Base-by-base conservation (phyloP, 139 green algal species). In the Deuterostichococcus epilithicus region DNA sequence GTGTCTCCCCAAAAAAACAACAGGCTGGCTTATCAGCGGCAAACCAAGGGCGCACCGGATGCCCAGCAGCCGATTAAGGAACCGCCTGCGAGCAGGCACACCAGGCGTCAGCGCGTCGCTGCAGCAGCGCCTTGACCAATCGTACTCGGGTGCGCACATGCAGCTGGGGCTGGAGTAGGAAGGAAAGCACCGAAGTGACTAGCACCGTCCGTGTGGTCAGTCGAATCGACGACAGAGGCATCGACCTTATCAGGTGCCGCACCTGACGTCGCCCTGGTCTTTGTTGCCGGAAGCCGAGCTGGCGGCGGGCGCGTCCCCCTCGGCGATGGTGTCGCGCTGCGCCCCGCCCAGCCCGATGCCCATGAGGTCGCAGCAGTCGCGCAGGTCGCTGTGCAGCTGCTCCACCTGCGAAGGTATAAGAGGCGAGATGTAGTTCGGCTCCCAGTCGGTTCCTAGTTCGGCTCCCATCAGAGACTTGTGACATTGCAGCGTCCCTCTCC, bases 31-130 rank as follows among this genome's bases (percentile, higher is more conserved):
- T n/a, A n/a, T n/a, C n/a, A n/a, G n/a, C n/a, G n/a, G n/a, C n/a
- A n/a, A n/a, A n/a, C n/a, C n/a, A n/a, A n/a, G n/a, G n/a, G n/a
- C n/a, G n/a, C 97, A 72, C 5, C 85, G 88, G 76, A 96, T 79
- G 3, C 83, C 87, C 82, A 97, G 88, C 74, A 97, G 82, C 32
- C 93, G 83, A 82, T 97, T 97, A 1, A 97, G 82, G 88, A 97
- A 97, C 30, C 86, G 84, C 23, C 82, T 88, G 80, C 68, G 23
- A 0, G 1, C 34, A 23, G 2, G 2, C 10, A 63, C 8, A 39
- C 26, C 32, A 33, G 28, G 28, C 5, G 30, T 32, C 30, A 1
- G 2, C 63, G 28, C 58, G 25, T 3, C 25, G 58, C 2, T 66
- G 58, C 2, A 66, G 28, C 1, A 66, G 26, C 2, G 26, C 58